A percentile compares a stretch with the other conserved stretches of the same genome.
Conservation (phyloP, 2,329 filamentous ascomycete genomes). For the Mariannaea sp. region DNA sequence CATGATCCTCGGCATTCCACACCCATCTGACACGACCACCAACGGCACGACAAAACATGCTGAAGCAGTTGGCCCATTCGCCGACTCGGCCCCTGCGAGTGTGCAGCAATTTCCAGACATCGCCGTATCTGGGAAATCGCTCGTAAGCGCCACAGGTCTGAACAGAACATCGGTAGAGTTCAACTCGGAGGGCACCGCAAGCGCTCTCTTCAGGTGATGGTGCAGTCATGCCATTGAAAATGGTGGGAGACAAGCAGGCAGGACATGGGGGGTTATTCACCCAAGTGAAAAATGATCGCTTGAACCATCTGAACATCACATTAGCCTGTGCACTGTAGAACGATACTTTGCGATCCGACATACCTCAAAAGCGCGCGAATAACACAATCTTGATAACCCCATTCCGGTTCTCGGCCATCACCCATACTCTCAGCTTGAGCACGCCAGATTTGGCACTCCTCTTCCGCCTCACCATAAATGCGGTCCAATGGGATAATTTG, state of each 20-base stretch:
- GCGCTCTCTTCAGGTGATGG: constrained; percentile 89
- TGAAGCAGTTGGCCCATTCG: constrained; percentile 99
- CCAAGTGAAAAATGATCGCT: constrained; percentile 92
- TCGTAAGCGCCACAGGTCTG: constrained; percentile 77
- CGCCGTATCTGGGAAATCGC: constrained; percentile 90
- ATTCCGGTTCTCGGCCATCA: constrained; percentile 78
- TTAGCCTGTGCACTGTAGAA: constrained; percentile 22
- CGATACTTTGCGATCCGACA: constrained; percentile 38
- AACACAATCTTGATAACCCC: constrained; percentile 98
- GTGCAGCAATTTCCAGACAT: constrained; percentile 90
- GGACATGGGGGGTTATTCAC: constrained; percentile 93
- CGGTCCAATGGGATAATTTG: constrained; percentile 84
- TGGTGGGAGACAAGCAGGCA: constrained; percentile 79
- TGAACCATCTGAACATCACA: constrained; percentile 71
- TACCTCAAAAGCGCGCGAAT: constrained; percentile 84
- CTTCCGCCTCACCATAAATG: constrained; percentile 92
- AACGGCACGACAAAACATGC: constrained; percentile 93
- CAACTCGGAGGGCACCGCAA: constrained; percentile 83
- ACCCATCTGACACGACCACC: constrained; percentile 94
- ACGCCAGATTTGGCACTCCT: constrained; percentile 85
- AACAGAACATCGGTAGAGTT: constrained; percentile 86
- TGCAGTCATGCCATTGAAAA: constrained; percentile 80
- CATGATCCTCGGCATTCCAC: constrained; percentile 96
- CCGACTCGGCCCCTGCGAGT: constrained; percentile 85
- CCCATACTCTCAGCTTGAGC: constrained; percentile 89